These are phyloP conservation scores for Hypoxylon perforatum DNA, from an alignment of 495 filamentous ascomycete species.

Conservation along the genomic window DNA sequence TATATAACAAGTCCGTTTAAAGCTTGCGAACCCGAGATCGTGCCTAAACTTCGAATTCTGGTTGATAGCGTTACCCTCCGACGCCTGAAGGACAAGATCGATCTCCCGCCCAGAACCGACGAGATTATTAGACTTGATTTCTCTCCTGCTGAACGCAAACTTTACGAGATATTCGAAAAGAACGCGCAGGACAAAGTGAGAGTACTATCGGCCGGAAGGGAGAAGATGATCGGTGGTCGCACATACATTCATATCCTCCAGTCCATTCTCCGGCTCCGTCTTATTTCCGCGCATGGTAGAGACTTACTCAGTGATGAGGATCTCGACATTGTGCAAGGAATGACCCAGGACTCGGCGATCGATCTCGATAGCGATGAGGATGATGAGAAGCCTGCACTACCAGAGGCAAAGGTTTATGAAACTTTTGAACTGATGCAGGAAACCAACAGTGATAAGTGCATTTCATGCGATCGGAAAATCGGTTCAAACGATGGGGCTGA, in stretches of 20 bases:
- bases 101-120: constrained; percentile 80
- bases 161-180: constrained; percentile 67
- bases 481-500: constrained; percentile 61
- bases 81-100: constrained; percentile 90
- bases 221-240: constrained; percentile 78
- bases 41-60: constrained; percentile 87
- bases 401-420: constrained; percentile 78
- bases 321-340: constrained; percentile 77
- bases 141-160: constrained; percentile 58
- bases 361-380: constrained; percentile 81
- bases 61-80: constrained; percentile 92
- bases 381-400: constrained; percentile 62
- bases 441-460: constrained; percentile 75
- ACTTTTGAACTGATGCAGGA: constrained; percentile 85
- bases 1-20: constrained; percentile 86
- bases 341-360: constrained; percentile 83
- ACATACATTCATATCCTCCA: constrained; percentile 90
- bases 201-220: constrained; percentile 59
- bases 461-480: constrained; percentile 73
- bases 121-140: constrained; percentile 72
- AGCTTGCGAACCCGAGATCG: constrained; percentile 79
- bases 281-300: constrained; percentile 90
- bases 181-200: constrained; percentile 64
- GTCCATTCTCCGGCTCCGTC: constrained; percentile 87
- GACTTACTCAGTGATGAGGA: constrained; percentile 88